These are phyloP conservation scores for Cylindrodendrum hubeiense DNA, from an alignment of 2,329 filamentous ascomycete species.

Conservation along the genomic window DNA sequence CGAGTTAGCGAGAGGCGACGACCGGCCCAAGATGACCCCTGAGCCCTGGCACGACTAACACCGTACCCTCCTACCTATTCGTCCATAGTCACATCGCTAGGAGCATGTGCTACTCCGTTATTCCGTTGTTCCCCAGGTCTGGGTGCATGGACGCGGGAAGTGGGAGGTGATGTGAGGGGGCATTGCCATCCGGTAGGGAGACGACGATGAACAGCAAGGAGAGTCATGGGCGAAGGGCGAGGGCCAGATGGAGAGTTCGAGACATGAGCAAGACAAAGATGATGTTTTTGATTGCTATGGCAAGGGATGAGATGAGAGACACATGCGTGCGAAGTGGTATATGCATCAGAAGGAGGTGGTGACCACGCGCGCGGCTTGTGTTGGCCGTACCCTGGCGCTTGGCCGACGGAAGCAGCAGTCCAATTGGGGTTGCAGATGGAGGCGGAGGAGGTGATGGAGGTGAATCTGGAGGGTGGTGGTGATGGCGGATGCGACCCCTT, in stretches of 20 bases:
- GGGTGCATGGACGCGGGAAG: slow-evolving; percentile 28
- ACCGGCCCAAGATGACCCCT: slow-evolving; percentile 26
- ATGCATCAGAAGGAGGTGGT: neutral
- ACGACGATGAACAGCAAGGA: slow-evolving; percentile 17
- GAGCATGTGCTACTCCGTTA: slow-evolving; percentile 15
- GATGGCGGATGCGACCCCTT: slow-evolving; percentile 13
- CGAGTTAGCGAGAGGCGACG: slow-evolving; percentile 29
- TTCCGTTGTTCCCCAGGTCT: slow-evolving; percentile 36
- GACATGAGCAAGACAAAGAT: neutral
- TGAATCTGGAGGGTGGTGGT: neutral
- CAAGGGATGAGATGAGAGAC: neutral
- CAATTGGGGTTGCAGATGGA: slow-evolving; percentile 9
- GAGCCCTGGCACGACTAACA: slow-evolving; percentile 29
- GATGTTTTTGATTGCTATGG: neutral
- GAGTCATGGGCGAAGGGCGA: neutral
- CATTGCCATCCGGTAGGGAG: too few species aligned
- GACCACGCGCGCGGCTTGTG: slow-evolving; percentile 13
- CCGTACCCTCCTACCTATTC: neutral
- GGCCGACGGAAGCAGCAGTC: slow-evolving; percentile 1
- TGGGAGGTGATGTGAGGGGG: neutral
- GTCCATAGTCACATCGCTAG: slow-evolving; percentile 10
- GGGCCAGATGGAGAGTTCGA: neutral
- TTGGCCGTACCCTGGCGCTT: neutral
- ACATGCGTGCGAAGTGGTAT: neutral
- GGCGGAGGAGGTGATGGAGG: neutral